Percentiles rank a stretch among this genome's conserved stretches.
Evolutionary conservation across 768 basidiomycete species (phyloP).

Genomic region (Hericium alpestre): DNA sequence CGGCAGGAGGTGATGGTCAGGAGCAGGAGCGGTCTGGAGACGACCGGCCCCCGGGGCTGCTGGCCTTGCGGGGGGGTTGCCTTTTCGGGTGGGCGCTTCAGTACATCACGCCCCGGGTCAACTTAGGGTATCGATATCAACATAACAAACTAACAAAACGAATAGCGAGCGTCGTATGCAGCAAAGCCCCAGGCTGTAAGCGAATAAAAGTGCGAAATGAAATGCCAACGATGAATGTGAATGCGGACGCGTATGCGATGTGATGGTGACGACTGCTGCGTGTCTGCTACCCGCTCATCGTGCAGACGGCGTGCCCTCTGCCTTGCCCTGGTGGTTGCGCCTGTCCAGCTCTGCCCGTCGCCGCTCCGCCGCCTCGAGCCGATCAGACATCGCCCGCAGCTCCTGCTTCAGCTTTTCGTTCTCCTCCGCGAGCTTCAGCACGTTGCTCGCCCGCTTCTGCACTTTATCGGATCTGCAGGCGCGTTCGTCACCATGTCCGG

Average conservation of each 20-base stretch:
- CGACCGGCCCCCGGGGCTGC: no score
- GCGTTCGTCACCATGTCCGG: not conserved
- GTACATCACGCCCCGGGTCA: no score
- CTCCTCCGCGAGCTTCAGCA: slow-evolving; percentile 67
- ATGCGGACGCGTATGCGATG: no score
- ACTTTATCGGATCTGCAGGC: slow-evolving; percentile 1
- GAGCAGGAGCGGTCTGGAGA: no score
- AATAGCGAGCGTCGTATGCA: no score
- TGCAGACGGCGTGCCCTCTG: not conserved
- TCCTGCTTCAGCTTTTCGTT: slow-evolving; percentile 71
- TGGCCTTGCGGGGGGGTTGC: no score
- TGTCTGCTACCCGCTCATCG: not conserved
- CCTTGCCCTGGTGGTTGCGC: slow-evolving; percentile 4
- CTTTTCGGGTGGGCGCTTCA: no score
- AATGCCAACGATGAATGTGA: no score
- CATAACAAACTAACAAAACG: no score
- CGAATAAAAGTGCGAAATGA: slow-evolving; percentile 1
- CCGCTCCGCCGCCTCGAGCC: slow-evolving; percentile 66
- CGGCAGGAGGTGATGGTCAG: not conserved
- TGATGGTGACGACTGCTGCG: not conserved
- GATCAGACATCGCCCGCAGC: slow-evolving; percentile 62
- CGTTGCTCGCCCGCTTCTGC: slow-evolving; percentile 68
- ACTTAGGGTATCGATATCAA: no score
- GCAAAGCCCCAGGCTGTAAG: no score
- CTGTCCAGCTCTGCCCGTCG: slow-evolving; percentile 38